Evolutionary conservation across 306 rosid species (phyloP), one percentile per base, ranked within the genome.

Genomic region (Prunus fruticosa): DNA sequence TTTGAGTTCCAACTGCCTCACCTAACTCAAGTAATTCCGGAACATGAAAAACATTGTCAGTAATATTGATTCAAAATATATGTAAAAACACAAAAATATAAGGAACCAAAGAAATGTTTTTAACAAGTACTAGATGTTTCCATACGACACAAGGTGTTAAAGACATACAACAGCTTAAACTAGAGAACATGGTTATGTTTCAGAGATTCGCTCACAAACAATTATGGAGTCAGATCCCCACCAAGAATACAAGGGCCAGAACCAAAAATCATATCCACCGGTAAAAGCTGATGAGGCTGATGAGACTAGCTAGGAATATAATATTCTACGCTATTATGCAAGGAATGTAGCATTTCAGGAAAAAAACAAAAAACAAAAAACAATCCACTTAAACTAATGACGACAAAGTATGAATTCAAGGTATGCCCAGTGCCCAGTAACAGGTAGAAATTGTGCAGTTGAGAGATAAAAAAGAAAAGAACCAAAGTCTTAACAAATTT

Each of bases 11-110:
- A 73, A 92, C 99, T 11, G 90, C 82, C 85, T 92, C 98, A 28
- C 97, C 98, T 75, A 95, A 87, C 82, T 96, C 97, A n/a, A 96
- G 90, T 78, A 95, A 83, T 87, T 92, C 98, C 96, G 92, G 96
- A 67, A 85, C 13, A 57, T 60, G 13, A 64, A 77, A 73, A 65
- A 66, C 45, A 47, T 61, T 30, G 4, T 69, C 81, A 45, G 32
- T 45, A 27, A 41, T 12, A 74, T 10, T n/a, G 43, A 61, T 71
- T 54, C 38, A 65, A 78, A 61, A 78, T 41, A 28, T 56, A 73
- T 45, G 60, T 67, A 9, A 75, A 60, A 77, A 53, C 60, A 14
- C 14, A 43, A 62, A 58, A 23, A 18, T 19, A 62, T 11, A 27
- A 45, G 57, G 43, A 16, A 62, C 2, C 38, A 73, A 47, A 63